Base-by-base conservation (phyloP, 192 early-diverging fungal genomes). In the Mortierella antarctica region DNA sequence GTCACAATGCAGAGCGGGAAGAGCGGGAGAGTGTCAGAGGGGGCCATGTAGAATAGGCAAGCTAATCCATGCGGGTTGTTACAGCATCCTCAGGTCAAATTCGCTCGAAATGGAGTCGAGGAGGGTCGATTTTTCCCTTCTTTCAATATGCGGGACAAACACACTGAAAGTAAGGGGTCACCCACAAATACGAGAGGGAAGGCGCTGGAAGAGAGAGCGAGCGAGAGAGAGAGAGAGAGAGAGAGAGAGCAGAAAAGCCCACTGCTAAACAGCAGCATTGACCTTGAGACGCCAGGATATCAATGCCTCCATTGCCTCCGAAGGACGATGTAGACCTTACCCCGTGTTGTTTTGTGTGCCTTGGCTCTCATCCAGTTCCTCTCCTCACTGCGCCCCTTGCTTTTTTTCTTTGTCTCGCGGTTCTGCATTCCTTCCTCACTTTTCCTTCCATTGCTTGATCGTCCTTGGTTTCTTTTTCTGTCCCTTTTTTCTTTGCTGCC, bases 191-290 rank as follows among this genome's bases (percentile, higher is more conserved):
- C 20, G 10, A 10, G 21, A 21, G 23, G 57, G 23, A 23, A 41
- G 57, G 41, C 47, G 50, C n/a, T 14, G 48, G 5, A 57, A 49
- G 62, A 63, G 61, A 8, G 48, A 56, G 40, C 1, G 41, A 50
- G 63, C 40, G 41, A 44, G 17, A 41, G 51, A 65, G 40, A 55
- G 63, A 44, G 51, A 54, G 41, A 41, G 50, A 20, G 49, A 65
- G 42, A 55, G 62, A 64, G 62, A 21, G 46, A 64, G 48, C 10
- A 51, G 48, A 52, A 52, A 52, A 50, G 46, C 44, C 12, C n/a
- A 48, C 3, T 31, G 31, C 31, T 31, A 31, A 31, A 31, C 31
- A 31, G 31, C 31, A 31, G 31, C 31, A 1, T 31, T 31, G 31
- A 31, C 31, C 31, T 31, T 31, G 31, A 31, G 31, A 31, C 31